These are phyloP conservation scores for Solanum hybrid DNA, from an alignment of 305 asterid genomes.

Conservation along the genomic window DNA sequence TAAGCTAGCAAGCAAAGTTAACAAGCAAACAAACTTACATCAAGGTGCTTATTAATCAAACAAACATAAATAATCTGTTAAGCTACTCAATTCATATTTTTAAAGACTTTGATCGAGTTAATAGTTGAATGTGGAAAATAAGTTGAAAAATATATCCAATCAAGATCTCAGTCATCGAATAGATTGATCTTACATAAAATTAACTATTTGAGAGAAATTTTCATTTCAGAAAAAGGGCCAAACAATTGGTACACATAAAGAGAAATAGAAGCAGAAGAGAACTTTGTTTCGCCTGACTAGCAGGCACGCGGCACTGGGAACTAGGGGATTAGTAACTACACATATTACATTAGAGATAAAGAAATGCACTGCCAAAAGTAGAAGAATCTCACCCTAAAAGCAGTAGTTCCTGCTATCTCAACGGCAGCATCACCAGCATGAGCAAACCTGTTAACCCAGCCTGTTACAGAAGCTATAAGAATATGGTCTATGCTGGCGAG, in stretches of 20 bases:
- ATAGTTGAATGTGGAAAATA: too few species aligned
- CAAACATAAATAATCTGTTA: not conserved
- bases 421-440: slow-evolving; percentile 92
- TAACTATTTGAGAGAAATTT: not conserved
- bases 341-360: not conserved
- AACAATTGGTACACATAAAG: not conserved
- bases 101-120: too few species aligned
- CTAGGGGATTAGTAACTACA: not conserved
- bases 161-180: not conserved
- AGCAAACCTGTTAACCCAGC: slow-evolving; percentile 99
- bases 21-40: not conserved
- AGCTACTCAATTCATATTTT: too few species aligned
- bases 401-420: slow-evolving; percentile 88
- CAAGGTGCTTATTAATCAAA: not conserved
- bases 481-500: not conserved
- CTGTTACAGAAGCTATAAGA: slow-evolving; percentile 36
- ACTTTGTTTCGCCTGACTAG: not conserved
- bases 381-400: slow-evolving; percentile 50
- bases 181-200: not conserved
- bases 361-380: not conserved
- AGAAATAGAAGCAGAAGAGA: not conserved
- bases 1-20: not conserved
- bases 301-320: not conserved
- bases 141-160: not conserved
- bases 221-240: not conserved